These are phyloP conservation scores for Didymella glomerata DNA, from an alignment of 2,329 filamentous ascomycete genomes.

Conservation along the genomic window DNA sequence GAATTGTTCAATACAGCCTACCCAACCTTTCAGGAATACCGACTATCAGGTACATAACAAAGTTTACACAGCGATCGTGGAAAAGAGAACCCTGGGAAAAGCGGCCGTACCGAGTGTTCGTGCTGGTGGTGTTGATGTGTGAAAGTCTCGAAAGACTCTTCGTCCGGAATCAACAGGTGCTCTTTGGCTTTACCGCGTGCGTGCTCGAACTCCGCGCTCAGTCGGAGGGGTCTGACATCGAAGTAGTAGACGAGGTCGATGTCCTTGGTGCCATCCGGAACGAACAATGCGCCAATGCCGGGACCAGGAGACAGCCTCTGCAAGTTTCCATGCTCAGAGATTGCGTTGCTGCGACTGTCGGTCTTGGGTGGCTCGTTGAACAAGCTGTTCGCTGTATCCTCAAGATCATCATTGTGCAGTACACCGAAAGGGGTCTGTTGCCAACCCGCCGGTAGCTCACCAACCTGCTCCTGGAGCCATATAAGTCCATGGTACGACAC, in stretches of 20 bases:
- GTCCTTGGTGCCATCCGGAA: background rate
- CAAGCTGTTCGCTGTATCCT: constrained; percentile 10
- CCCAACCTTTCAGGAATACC: background rate
- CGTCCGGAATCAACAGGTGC: constrained; percentile 5
- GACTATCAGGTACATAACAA: background rate
- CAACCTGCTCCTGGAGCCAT: too few species aligned
- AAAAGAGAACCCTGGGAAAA: too few species aligned
- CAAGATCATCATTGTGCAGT: too few species aligned
- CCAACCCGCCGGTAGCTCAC: too few species aligned
- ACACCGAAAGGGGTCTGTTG: too few species aligned
- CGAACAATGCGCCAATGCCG: constrained; percentile 32
- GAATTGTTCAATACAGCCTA: constrained; percentile 1
- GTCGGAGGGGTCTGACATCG: constrained; percentile 32
- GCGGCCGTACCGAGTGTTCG: too few species aligned
- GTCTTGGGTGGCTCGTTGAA: constrained; percentile 4
- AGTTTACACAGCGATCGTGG: too few species aligned
- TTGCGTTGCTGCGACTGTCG: constrained; percentile 19
- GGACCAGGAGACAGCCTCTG: constrained; percentile 35
- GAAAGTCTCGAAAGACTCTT: background rate
- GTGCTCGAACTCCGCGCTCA: constrained; percentile 42
- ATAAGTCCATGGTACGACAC: background rate
- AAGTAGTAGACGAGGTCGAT: constrained; percentile 34
- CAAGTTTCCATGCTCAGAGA: constrained; percentile 22
- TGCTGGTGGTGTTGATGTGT: background rate
- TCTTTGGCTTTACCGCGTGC: constrained; percentile 32